Conservation (phyloP, 805 yeast species). For the Nakazawaea wickerhamii region DNA sequence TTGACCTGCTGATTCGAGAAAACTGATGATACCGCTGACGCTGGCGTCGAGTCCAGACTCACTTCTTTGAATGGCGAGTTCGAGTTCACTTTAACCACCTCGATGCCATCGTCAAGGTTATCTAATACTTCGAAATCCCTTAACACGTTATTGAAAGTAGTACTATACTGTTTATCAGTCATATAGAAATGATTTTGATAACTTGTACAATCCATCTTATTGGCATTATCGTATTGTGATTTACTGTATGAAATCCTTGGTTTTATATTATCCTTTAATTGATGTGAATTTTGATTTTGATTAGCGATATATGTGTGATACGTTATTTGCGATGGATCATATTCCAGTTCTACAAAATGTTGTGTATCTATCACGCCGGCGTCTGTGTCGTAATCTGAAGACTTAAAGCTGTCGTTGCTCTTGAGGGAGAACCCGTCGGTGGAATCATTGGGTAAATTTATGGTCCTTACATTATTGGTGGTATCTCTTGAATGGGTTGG, state of each 20-base stretch:
- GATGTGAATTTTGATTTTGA: neutral
- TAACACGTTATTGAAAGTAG: slow-evolving; percentile 4
- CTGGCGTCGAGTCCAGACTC: neutral
- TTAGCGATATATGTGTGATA: neutral
- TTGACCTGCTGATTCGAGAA: neutral
- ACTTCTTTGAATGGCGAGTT: neutral
- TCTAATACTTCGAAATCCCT: slow-evolving; percentile 1
- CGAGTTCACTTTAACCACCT: neutral
- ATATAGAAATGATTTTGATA: neutral
- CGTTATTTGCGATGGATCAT: slow-evolving; percentile 2
- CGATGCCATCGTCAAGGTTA: neutral
- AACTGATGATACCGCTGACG: neutral
- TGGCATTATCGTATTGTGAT: neutral
- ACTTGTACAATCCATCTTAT: neutral
- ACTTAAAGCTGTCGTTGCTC: neutral
- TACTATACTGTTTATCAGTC: slow-evolving; percentile 2
- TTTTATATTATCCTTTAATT: neutral
- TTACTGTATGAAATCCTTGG: neutral
- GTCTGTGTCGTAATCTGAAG: neutral
- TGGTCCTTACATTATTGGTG: no score
- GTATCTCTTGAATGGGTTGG: no score
- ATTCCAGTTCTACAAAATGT: neutral
- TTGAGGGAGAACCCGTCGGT: neutral
- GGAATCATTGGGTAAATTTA: no score
- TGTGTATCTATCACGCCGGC: neutral